Conservation (phyloP, 192 early-diverging fungal species). For the Diversispora epigaea region DNA sequence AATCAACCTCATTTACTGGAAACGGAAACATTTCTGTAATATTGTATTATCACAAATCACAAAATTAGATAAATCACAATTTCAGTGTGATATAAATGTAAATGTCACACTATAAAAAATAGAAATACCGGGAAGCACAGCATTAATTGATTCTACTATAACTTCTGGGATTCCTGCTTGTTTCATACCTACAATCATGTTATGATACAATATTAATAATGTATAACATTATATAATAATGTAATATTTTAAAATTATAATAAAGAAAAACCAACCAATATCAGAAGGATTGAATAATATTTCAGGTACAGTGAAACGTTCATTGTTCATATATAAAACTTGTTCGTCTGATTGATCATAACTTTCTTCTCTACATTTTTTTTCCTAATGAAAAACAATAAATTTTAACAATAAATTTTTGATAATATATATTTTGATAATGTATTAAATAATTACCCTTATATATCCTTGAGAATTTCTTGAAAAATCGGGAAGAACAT, state of each 20-base stretch:
- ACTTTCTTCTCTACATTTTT: slow-evolving; percentile 29
- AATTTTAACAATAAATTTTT: not conserved
- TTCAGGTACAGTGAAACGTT: slow-evolving; percentile 76
- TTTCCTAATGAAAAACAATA: slow-evolving; percentile 11
- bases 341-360: slow-evolving; percentile 45
- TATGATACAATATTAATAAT: not conserved
- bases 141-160: slow-evolving; percentile 52
- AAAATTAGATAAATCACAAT: not conserved
- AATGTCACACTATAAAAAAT: not conserved
- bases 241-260: not conserved
- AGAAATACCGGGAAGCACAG: slow-evolving; percentile 50
- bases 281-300: slow-evolving; percentile 73
- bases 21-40: slow-evolving; percentile 33
- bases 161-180: slow-evolving; percentile 73
- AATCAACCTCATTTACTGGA: slow-evolving; percentile 35
- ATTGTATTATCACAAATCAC: not conserved
- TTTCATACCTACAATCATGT: slow-evolving; percentile 37
- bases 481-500: slow-evolving; percentile 67
- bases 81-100: not conserved
- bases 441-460: slow-evolving; percentile 33
- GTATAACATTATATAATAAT: slow-evolving; percentile 13
- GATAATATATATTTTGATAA: not conserved
- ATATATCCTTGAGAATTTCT: slow-evolving; percentile 54
- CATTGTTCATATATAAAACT: slow-evolving; percentile 67
- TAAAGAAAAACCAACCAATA: slow-evolving; percentile 53